phyloP scores from a whole-genome alignment of 1,284 basidiomycete species.

The Tilletia horrida region DNA sequence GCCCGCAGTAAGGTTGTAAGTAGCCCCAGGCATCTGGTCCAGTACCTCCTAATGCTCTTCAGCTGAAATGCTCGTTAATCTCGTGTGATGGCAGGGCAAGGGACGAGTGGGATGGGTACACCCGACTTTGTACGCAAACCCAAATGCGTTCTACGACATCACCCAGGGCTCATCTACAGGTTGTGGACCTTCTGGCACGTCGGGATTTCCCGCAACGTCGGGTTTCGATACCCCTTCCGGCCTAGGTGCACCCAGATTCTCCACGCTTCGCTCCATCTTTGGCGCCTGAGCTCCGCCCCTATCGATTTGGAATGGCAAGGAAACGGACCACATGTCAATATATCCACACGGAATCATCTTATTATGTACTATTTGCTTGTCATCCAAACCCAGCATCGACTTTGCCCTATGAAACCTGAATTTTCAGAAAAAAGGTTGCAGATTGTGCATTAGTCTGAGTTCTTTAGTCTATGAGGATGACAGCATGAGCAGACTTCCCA shows the following conservation, averaged over 20 bases:
- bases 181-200: not conserved
- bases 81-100: too few species aligned
- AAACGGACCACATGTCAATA: too few species aligned
- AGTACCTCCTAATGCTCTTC: too few species aligned
- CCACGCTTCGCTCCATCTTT: slow-evolving; percentile 3
- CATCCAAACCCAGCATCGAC: too few species aligned
- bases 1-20: slow-evolving; percentile 5
- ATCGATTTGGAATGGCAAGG: too few species aligned
- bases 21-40: too few species aligned
- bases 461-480: not conserved
- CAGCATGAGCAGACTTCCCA: slow-evolving; percentile 9
- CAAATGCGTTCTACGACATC: slow-evolving; percentile 24
- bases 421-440: too few species aligned
- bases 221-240: slow-evolving; percentile 18
- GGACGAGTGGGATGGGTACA: slow-evolving; percentile 22
- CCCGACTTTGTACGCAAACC: slow-evolving; percentile 23
- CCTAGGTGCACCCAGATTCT: slow-evolving; percentile 9
- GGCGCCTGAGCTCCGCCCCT: slow-evolving; percentile 16
- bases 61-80: too few species aligned
- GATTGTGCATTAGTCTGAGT: too few species aligned
- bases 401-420: too few species aligned
- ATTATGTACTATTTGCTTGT: too few species aligned
- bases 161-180: slow-evolving; percentile 16
- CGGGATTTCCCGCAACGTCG: not conserved
- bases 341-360: too few species aligned